phyloP scores from a whole-genome alignment of 1,284 basidiomycete genomes.

The Boletellus deceptivus region DNA sequence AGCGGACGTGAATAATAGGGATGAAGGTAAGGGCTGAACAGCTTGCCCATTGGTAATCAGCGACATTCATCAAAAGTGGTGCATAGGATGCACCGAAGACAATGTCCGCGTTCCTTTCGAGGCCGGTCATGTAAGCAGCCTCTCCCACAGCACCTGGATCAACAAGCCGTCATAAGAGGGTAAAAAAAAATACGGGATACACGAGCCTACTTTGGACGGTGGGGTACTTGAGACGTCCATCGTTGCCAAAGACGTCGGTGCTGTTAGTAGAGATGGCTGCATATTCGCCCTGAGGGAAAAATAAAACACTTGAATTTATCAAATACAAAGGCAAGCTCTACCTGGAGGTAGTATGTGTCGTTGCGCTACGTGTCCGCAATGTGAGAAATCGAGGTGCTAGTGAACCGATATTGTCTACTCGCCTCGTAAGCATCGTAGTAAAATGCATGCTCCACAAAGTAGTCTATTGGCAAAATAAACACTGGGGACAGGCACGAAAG shows the following conservation, averaged over 20 bases:
- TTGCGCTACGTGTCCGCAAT: too few species aligned
- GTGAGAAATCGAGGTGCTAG: too few species aligned
- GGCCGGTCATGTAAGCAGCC: constrained; percentile 71
- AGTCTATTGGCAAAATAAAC: constrained; percentile 30
- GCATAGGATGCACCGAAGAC: constrained; percentile 69
- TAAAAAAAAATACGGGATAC: too few species aligned
- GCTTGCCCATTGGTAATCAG: constrained; percentile 50
- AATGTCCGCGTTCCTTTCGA: constrained; percentile 57
- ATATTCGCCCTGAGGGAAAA: constrained; percentile 55
- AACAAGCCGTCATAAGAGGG: background rate
- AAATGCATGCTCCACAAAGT: constrained; percentile 63
- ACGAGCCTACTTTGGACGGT: too few species aligned
- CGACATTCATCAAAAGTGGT: constrained; percentile 58
- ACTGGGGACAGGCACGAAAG: background rate
- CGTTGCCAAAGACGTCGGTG: constrained; percentile 47
- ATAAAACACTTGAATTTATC: background rate
- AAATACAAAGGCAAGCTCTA: background rate
- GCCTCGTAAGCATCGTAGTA: constrained; percentile 60
- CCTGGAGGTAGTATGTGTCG: too few species aligned
- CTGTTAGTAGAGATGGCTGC: constrained; percentile 55
- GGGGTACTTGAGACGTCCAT: constrained; percentile 58
- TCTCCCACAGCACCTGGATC: constrained; percentile 46
- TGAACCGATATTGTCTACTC: too few species aligned
- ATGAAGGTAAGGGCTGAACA: constrained; percentile 37
- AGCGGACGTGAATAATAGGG: background rate